Evolutionary conservation across 1,284 basidiomycete species (phyloP).

Genomic region (Malassezia obtusa): DNA sequence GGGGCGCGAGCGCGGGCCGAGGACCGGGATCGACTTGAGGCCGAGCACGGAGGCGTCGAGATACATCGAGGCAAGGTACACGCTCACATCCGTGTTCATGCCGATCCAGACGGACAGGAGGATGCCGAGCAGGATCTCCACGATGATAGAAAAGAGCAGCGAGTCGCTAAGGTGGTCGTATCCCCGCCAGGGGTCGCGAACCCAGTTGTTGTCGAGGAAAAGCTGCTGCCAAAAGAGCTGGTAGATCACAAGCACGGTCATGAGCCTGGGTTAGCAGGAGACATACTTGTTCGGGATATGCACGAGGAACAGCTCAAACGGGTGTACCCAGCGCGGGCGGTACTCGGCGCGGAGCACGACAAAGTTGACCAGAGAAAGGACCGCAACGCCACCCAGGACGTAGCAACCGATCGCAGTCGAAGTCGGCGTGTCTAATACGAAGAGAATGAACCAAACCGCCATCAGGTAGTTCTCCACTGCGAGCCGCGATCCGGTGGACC

Average conservation of each 20-base stretch:
- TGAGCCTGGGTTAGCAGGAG: slow-evolving; percentile 25
- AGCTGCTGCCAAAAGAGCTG: slow-evolving; percentile 52
- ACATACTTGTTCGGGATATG: slow-evolving; percentile 50
- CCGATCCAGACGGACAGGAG: slow-evolving; percentile 10
- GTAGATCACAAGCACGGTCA: slow-evolving; percentile 51
- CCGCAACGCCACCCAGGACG: slow-evolving; percentile 23
- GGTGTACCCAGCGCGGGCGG: slow-evolving; percentile 48
- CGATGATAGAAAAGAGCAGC: not conserved
- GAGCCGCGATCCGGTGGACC: slow-evolving; percentile 56
- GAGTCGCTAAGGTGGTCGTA: not conserved
- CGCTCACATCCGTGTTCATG: slow-evolving; percentile 3
- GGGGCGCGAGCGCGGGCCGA: slow-evolving; percentile 15
- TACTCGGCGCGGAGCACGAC: slow-evolving; percentile 28
- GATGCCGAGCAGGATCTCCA: slow-evolving; percentile 4
- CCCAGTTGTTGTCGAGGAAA: slow-evolving; percentile 52
- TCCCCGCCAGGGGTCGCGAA: slow-evolving; percentile 13
- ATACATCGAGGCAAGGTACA: slow-evolving; percentile 14
- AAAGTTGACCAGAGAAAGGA: slow-evolving; percentile 32
- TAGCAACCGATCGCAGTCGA: slow-evolving; percentile 29
- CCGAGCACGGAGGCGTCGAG: slow-evolving; percentile 11
- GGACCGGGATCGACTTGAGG: slow-evolving; percentile 11
- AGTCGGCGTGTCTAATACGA: slow-evolving; percentile 53
- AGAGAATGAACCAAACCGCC: slow-evolving; percentile 71
- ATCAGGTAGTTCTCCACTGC: slow-evolving; percentile 72
- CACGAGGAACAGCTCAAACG: slow-evolving; percentile 52